Conservation (phyloP, 345 rosid genomes). For the Arabidopsis arenosa region DNA sequence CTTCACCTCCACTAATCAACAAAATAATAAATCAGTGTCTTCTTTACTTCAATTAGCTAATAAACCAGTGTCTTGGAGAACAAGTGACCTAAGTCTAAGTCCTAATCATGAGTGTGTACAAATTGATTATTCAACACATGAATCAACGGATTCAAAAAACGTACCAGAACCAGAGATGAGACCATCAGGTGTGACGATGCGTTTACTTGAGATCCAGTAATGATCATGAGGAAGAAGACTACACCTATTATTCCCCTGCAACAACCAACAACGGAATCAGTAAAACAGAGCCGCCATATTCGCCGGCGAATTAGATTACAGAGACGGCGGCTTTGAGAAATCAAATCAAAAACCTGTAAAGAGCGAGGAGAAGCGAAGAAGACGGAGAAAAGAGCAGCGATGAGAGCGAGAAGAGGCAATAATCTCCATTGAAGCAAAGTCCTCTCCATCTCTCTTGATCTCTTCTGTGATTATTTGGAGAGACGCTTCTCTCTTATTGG, state of each 20-base stretch:
- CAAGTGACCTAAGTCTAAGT: not conserved
- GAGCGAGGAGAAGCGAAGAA: slow-evolving; percentile 53
- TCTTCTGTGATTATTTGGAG: not conserved
- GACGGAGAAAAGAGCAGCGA: slow-evolving; percentile 50
- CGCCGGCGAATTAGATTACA: slow-evolving; percentile 21
- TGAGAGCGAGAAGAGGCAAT: slow-evolving; percentile 58
- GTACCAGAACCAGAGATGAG: slow-evolving; percentile 85
- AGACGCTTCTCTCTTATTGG: slow-evolving; percentile 32
- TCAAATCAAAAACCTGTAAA: slow-evolving; percentile 49
- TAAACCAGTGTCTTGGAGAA: not conserved
- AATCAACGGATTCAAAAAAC: not conserved
- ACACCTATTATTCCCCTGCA: slow-evolving; percentile 49
- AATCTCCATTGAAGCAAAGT: slow-evolving; percentile 63
- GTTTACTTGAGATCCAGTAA: slow-evolving; percentile 77
- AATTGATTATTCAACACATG: too few relatives aligned
- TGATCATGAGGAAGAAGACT: slow-evolving; percentile 74
- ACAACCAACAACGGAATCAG: slow-evolving; percentile 16
- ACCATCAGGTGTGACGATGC: slow-evolving; percentile 72
- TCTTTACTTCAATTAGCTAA: too few relatives aligned
- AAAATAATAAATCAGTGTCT: not conserved
- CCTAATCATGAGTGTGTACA: slow-evolving; percentile 6
- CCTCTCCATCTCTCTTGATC: slow-evolving; percentile 31
- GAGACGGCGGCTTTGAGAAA: not conserved
- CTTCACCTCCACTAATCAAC: slow-evolving; percentile 70
- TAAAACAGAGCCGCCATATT: slow-evolving; percentile 31